A percentile compares a stretch with the other conserved stretches of the same genome.
phyloP scores from a whole-genome alignment of 768 basidiomycete genomes.

The Cyathus striatus region DNA sequence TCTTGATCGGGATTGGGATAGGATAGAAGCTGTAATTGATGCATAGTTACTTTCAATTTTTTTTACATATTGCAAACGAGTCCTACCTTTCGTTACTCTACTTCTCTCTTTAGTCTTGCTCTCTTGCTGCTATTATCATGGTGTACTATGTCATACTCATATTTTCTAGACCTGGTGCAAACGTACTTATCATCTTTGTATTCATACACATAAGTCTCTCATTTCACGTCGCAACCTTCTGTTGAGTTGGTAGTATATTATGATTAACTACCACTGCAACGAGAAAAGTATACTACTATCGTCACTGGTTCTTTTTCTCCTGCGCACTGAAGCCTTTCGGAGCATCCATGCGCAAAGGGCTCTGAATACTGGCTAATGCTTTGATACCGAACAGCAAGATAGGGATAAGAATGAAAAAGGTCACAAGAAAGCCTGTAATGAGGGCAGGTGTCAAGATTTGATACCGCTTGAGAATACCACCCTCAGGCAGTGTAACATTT shows the following conservation, averaged over 20 bases:
- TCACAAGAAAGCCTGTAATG: slow-evolving; percentile 59
- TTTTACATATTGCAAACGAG: too few relatives aligned
- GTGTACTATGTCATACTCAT: neutral
- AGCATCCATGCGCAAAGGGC: slow-evolving; percentile 54
- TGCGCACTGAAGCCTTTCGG: slow-evolving; percentile 63
- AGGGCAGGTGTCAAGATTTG: slow-evolving; percentile 76
- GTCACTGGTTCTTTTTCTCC: slow-evolving; percentile 80
- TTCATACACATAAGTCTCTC: neutral
- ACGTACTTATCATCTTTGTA: neutral
- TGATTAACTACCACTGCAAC: too few relatives aligned
- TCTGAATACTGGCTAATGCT: slow-evolving; percentile 72
- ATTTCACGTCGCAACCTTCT: neutral
- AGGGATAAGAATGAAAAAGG: slow-evolving; percentile 65
- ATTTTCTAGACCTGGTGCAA: neutral
- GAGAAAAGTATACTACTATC: too few relatives aligned
- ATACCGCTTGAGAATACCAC: slow-evolving; percentile 67
- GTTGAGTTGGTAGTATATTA: too few relatives aligned
- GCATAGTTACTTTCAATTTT: slow-evolving; percentile 8
- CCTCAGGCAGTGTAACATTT: slow-evolving; percentile 35
- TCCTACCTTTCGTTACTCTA: slow-evolving; percentile 6
- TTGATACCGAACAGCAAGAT: slow-evolving; percentile 57
- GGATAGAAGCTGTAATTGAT: slow-evolving; percentile 11
- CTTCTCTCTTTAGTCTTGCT: neutral
- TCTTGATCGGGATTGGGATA: slow-evolving; percentile 28
- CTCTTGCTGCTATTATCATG: neutral